Evolutionary conservation across 768 basidiomycete species (phyloP), one percentile per base, ranked within the genome.

Genomic region (Dacryopinax primogenitus): DNA sequence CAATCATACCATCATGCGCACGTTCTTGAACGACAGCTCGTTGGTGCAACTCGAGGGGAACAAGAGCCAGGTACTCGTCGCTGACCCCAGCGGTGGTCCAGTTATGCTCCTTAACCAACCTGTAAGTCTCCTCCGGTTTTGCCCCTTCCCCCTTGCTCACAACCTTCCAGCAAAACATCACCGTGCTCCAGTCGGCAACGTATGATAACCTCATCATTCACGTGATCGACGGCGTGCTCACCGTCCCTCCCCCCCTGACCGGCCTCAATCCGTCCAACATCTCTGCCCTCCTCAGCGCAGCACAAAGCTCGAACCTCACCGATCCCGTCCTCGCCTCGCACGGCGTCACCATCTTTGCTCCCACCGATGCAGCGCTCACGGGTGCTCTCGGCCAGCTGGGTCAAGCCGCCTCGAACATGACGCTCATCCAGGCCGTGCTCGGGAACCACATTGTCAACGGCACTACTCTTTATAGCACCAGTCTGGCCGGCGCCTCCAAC

Each of bases 391-490:
- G 77, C 44, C 65, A 70, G 1, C 68, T 78, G 62, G 39, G 76
- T 33, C 64, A 75, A 35, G 67, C 79, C 64, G 67, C 74, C 35
- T 70, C 76, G 28, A 88, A 87, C 69, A 61, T 69, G 26, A 80
- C 82, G 0, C 78, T 79, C 3, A 64, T 86, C 35, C 33, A 67
- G 1, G 74, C 73, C 28, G 66, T 88, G 11, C 68, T 87, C 13
- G 70, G 73, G 39, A 88, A 88, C 72, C 87, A 88, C 69, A 72
- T 83, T 66, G 81, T 90, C 69, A 88, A 88, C 73, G 87, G 84
- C 28, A 80, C 86, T 0, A 79, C 83, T 0, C 73, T 83, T 12
- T 90, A 90, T 76, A 86, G 85, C 0, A 78, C 83, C 1, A 66
- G 74, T 12, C 72, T 88, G 36, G 63, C 71, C 3, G 68, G 74